Evolutionary conservation across 2,329 filamentous ascomycete species (phyloP), one percentile per base, ranked within the genome.

Genomic region (Aspergillus quadrilineatus): DNA sequence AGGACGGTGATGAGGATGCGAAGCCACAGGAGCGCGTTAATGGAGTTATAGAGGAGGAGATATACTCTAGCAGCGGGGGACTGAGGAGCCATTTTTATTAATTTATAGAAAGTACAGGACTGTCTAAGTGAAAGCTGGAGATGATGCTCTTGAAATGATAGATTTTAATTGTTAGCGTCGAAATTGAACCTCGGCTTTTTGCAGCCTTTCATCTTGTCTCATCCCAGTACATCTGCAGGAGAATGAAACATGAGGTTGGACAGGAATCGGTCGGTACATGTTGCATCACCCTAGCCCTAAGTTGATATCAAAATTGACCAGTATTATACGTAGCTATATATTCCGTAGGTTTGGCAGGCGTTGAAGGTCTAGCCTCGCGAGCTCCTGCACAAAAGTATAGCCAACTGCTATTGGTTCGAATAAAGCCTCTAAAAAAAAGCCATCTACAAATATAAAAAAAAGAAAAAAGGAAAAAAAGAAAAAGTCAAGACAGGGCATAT

Each of bases 31-130:
- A 62, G 37, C 34, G 63, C 58, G 30, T 58, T 65, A 41, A 59
- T 30, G 44, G 57, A 45, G 51, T 70, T 70, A 58, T 69, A 70
- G 52, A 57, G 17, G 22, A 65, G 41, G n/a, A 70, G 65, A 36
- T 69, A 70, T 48, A 17, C 10, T 28, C 26, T 58, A 26, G 55
- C 58, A 4, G 42, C 36, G 7, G 53, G 17, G 26, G 42, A 48
- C 15, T 53, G 41, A 36, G 53, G 12, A 10, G 48, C 14, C 49
- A 56, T 52, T 12, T 28, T 48, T 37, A 41, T 9, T 28, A 12
- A n/a, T 7, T 53, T 47, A 14, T 22, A 22, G 22, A 22, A 17
- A 22, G 22, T 22, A 22, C 22, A 22, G 2, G 22, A 22, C 22
- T 4, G 22, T 22, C 22, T 22, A 22, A 22, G 22, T 22, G 22